Evolutionary conservation across 495 filamentous ascomycete genomes (phyloP).

Genomic region (Hypomontagnella submonticulosa): DNA sequence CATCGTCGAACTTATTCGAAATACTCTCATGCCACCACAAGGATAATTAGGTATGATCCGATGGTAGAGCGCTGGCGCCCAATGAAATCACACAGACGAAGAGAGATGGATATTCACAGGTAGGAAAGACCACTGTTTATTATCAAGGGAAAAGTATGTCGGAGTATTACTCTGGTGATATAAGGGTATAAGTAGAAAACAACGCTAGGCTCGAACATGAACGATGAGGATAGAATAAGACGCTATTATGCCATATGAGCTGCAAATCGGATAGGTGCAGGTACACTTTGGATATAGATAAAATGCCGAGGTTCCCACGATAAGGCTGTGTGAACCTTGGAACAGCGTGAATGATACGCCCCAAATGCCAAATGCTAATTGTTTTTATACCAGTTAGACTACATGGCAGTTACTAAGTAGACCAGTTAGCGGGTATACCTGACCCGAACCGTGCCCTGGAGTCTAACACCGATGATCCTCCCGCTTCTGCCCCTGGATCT

Average conservation of each 20-base stretch:
- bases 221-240: slow-evolving; percentile 32
- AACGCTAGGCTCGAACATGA: slow-evolving; percentile 1
- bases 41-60: neutral
- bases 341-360: too few relatives aligned
- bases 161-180: neutral
- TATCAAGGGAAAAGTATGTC: too few relatives aligned
- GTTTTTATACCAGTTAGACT: too few relatives aligned
- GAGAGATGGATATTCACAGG: too few relatives aligned
- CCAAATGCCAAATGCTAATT: too few relatives aligned
- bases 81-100: too few relatives aligned
- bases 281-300: slow-evolving; percentile 7
- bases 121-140: too few relatives aligned
- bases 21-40: slow-evolving; percentile 30
- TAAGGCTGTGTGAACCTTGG: neutral
- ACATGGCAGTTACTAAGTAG: too few relatives aligned
- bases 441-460: too few relatives aligned
- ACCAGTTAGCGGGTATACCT: too few relatives aligned
- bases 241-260: slow-evolving; percentile 28
- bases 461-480: too few relatives aligned
- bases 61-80: neutral
- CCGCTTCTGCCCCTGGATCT: slow-evolving; percentile 44
- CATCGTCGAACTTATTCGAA: slow-evolving; percentile 48
- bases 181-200: neutral
- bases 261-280: neutral
- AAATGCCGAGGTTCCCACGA: slow-evolving; percentile 33